Base-by-base conservation (phyloP, 1,284 basidiomycete species). In the Ustilago loliicola region DNA sequence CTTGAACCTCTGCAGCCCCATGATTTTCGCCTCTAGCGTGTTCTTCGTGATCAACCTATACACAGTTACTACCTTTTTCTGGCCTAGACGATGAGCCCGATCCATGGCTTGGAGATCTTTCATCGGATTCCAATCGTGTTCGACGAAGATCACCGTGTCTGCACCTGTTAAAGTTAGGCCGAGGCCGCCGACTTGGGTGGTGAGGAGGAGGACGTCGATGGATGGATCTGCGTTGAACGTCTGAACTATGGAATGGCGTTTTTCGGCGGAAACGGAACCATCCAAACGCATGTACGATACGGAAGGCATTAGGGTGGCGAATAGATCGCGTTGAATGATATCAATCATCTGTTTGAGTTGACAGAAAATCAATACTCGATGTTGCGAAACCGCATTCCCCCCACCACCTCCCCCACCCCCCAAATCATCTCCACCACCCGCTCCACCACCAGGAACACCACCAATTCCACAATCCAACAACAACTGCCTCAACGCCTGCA, bases 101-200 rank as follows among this genome's bases (percentile, higher is more conserved):
- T 99, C 97, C 97, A 99, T 99, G 7, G 97, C 97, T 86, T 99
- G 97, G 13, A 99, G 88, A 88, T 99, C 97, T 87, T 98, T 98
- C 95, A 97, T 98, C 21, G 97, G 97, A 87, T 99, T 99, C 97
- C 97, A 99, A 87, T 99, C 97, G 86, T 99, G 97, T 87, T 99
- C 97, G 55, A 99, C 95, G 83, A 99, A 99, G 77, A 99, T 98
- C 77, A 99, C 97, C 1, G 97, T 99, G 87, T 99, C 97, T 10
- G 97, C 97, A 27, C 97, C 96, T 0, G 97, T 99, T 78, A 99
- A 88, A 23, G 97, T 99, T 79, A 99, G 88, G 1, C 97, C 97
- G 15, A 99, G 89, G 6, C 97, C 97, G 71, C 97, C 97, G 53
- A 99, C 96, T 77, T 95, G 94, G 0, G 97, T 99, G 0, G 97